Evolutionary conservation across 208 protist genomes (phyloP), one percentile per base, ranked within the genome.

Genomic region (Trypanosoma congolense): DNA sequence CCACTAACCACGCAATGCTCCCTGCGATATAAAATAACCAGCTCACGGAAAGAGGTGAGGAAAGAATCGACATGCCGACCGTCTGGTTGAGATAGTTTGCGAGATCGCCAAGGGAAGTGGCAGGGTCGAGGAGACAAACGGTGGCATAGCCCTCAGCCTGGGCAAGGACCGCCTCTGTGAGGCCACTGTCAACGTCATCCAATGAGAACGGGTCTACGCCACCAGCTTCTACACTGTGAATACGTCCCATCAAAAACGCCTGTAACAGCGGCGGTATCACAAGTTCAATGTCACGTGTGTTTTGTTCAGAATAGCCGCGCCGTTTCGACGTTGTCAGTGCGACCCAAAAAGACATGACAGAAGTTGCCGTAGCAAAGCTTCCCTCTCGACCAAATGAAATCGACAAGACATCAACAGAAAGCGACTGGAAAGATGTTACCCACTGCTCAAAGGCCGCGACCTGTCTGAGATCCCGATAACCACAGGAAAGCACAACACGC

Each of bases 11-110:
- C 41, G 85, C 70, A 2, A 90, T 56, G 9, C 54, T 62, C 12
- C 77, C 83, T 4, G 78, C 74, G 42, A 89, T 16, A 61, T 85
- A 90, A 68, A 90, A 90, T 19, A 93, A 62, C 83, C 87, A 93
- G 14, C 70, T 76, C 0, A 76, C 79, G n/a, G 71, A 70, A n/a
- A 58, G 50, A n/a, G 77, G 58, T 43, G 64, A 83, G 24, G 74
- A 72, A 24, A 91, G 56, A 38, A 89, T 64, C 4, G 56, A 60
- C 16, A 74, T 66, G 8, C 77, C 80, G 18, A 91, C 62, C 0
- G 33, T 19, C 60, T 69, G 75, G 36, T 77, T 59, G 18, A 80
- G 49, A 47, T 89, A 78, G 19, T 61, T 67, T 18, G 74, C 77
- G 2, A 90, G 56, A 54, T 64, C n/a, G 53, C 61, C 58, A 38